Conservation (phyloP, 768 basidiomycete genomes). For the Rhodotorula diobovata region DNA sequence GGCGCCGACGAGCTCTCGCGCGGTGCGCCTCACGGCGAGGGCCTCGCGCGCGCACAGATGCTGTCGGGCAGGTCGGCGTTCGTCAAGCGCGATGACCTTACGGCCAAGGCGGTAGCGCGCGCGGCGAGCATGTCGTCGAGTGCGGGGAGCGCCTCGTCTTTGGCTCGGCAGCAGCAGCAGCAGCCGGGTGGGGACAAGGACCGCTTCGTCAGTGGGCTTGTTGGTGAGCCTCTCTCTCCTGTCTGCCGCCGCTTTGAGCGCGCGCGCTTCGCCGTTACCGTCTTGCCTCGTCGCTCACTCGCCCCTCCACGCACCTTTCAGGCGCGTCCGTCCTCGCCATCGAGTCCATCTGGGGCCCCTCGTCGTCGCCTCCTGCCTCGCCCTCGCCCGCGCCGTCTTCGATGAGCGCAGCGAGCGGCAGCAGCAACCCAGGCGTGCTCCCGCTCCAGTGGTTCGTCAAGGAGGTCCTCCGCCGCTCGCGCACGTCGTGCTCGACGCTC, state of each 20-base stretch:
- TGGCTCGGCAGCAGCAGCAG: not conserved
- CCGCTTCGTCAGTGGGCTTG: conserved; percentile 22
- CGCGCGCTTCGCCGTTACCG: not conserved
- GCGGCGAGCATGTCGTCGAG: not conserved
- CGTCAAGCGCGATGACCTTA: conserved; percentile 19
- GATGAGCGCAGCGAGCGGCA: not conserved
- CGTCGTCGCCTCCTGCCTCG: not conserved
- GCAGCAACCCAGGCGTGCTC: conserved; percentile 39
- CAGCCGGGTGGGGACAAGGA: conserved; percentile 18
- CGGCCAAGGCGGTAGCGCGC: conserved; percentile 4
- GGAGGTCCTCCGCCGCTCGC: conserved; percentile 78
- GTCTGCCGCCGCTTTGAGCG: too few relatives aligned
- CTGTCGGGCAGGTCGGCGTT: not conserved
- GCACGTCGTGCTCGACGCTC: conserved; percentile 74
- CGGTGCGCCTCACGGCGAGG: not conserved
- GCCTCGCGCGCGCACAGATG: too few relatives aligned
- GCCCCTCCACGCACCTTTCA: not conserved
- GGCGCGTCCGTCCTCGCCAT: conserved; percentile 34
- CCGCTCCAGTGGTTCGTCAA: conserved; percentile 64
- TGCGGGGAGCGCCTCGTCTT: too few relatives aligned
- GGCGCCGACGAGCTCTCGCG: not conserved
- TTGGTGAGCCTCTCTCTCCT: conserved; percentile 11
- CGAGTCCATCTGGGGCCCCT: conserved; percentile 38
- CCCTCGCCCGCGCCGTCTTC: not conserved
- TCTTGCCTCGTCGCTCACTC: not conserved